Percentiles rank a stretch among this genome's conserved stretches.
These are phyloP conservation scores for Penicillium sumatraense DNA, from an alignment of 2,329 filamentous ascomycete genomes.

Conservation along the genomic window DNA sequence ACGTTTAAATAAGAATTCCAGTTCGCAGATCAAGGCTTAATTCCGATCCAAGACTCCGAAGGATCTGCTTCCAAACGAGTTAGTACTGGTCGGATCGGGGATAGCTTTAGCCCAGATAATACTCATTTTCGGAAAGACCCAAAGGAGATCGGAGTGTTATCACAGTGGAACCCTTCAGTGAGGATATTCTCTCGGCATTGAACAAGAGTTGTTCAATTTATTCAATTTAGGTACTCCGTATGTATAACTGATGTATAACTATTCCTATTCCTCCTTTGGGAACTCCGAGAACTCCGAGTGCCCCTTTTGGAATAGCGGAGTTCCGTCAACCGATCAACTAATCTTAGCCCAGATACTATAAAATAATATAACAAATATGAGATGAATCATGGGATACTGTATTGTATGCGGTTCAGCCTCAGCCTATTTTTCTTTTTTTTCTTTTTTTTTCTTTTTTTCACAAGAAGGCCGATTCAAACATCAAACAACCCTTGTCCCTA, in stretches of 20 bases:
- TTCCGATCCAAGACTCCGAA: background rate
- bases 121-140: background rate
- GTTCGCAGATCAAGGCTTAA: background rate
- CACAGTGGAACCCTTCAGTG: background rate
- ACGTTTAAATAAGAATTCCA: background rate
- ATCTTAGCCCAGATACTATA: no score
- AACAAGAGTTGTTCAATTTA: background rate
- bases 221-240: background rate
- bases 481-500: no score
- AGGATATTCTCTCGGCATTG: background rate
- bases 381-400: no score
- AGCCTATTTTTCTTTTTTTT: no score
- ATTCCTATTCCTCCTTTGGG: no score
- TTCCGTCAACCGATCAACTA: no score
- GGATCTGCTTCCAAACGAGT: background rate
- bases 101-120: background rate
- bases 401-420: no score
- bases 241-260: no score
- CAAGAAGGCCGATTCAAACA: no score
- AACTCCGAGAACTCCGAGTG: slow-evolving; percentile 13
- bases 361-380: no score
- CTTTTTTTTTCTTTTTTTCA: no score
- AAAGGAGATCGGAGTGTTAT: background rate
- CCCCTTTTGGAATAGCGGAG: slow-evolving; percentile 6
- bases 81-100: background rate